phyloP scores from a whole-genome alignment of 1,139 yeast species.

The Saccharomyces hybrid region DNA sequence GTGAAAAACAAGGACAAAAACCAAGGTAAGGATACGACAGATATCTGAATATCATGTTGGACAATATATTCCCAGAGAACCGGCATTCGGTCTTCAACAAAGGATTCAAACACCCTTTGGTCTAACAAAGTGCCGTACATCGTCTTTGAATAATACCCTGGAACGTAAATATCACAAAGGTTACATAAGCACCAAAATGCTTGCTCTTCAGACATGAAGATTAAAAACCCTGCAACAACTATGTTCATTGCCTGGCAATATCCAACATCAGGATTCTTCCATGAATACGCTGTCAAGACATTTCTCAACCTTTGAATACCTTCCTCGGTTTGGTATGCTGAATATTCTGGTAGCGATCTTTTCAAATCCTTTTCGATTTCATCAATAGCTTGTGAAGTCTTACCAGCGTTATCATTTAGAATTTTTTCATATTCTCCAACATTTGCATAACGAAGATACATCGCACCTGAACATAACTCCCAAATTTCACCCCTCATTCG shows the following conservation, averaged over 20 bases:
- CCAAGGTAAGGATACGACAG: conserved; percentile 95
- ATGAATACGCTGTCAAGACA: conserved; percentile 87
- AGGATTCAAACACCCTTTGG: conserved; percentile 85
- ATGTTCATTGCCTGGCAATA: conserved; percentile 99
- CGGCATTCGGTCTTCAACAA: conserved; percentile 88
- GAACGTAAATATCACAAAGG: conserved; percentile 79
- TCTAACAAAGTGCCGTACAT: conserved; percentile 96
- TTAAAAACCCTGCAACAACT: conserved; percentile 86
- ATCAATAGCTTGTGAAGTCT: conserved; percentile 76
- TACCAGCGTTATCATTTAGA: conserved; percentile 52
- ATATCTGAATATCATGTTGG: conserved; percentile 78
- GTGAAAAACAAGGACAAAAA: conserved; percentile 82
- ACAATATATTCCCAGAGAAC: conserved; percentile 75
- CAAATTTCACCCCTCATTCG: conserved; percentile 90
- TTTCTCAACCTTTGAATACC: conserved; percentile 80
- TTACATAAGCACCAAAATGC: conserved; percentile 88
- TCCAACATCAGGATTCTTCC: conserved; percentile 97
- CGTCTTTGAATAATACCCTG: conserved; percentile 93
- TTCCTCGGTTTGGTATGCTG: conserved; percentile 80
- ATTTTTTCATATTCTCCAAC: conserved; percentile 52
- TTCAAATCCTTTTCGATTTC: conserved; percentile 95
- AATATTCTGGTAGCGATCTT: conserved; percentile 89
- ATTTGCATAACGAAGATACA: conserved; percentile 61
- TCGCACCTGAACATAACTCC: conserved; percentile 88
- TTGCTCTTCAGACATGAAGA: conserved; percentile 94